These are phyloP conservation scores for Ilyonectria mors-panacis DNA, from an alignment of 2,329 filamentous ascomycete genomes.

Conservation along the genomic window DNA sequence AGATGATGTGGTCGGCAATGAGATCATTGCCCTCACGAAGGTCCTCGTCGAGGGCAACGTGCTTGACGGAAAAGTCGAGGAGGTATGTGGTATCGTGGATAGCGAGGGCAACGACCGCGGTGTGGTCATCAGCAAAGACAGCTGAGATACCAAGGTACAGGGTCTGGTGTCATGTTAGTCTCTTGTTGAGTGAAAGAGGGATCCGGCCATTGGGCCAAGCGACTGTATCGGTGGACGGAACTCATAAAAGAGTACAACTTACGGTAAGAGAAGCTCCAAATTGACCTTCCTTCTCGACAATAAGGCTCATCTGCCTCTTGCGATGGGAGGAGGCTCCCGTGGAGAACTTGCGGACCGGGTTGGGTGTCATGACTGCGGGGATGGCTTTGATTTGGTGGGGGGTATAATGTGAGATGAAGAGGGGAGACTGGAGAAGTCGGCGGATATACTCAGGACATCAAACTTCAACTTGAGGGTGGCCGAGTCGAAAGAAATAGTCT, in stretches of 20 bases:
- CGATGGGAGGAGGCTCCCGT: slow-evolving; percentile 62
- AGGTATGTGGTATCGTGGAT: slow-evolving; percentile 83
- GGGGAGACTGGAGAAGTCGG: slow-evolving; percentile 21
- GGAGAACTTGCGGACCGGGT: slow-evolving; percentile 58
- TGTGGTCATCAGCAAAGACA: slow-evolving; percentile 64
- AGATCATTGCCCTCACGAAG: slow-evolving; percentile 59
- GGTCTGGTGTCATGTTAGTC: slow-evolving; percentile 55
- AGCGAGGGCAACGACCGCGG: slow-evolving; percentile 75
- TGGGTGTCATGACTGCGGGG: slow-evolving; percentile 46
- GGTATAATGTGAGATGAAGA: slow-evolving; percentile 22
- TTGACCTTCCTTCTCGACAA: slow-evolving; percentile 59
- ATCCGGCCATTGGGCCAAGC: not conserved
- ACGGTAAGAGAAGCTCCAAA: slow-evolving; percentile 65
- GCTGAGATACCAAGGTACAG: slow-evolving; percentile 76
- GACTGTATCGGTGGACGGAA: not conserved
- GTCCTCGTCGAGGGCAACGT: slow-evolving; percentile 63
- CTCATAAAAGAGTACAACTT: slow-evolving; percentile 36
- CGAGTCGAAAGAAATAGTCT: slow-evolving; percentile 42
- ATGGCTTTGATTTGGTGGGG: slow-evolving; percentile 29
- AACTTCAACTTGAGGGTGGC: slow-evolving; percentile 28
- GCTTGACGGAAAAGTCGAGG: slow-evolving; percentile 78
- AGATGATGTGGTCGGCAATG: slow-evolving; percentile 73
- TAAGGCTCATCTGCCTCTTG: slow-evolving; percentile 62
- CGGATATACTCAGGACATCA: slow-evolving; percentile 31
- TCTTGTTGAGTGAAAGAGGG: slow-evolving; percentile 16